Base-by-base conservation (phyloP, 495 filamentous ascomycete genomes). In the Neurospora africana region DNA sequence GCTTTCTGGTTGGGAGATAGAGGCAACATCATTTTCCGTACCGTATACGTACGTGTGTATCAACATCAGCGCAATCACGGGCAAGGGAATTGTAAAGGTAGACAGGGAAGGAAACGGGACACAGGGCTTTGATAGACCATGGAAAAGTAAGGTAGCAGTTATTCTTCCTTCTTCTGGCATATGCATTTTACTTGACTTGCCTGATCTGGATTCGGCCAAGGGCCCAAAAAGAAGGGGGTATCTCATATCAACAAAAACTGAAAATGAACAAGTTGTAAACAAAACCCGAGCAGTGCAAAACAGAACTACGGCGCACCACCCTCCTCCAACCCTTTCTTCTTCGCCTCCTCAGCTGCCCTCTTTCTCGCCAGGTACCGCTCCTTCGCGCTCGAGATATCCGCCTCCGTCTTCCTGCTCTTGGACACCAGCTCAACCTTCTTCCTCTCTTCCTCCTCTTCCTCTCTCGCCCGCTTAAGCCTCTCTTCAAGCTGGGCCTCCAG, bases 311-410 rank as follows among this genome's bases (percentile, higher is more conserved):
- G 53, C 53, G 27, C 27, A 65, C 6, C 27, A 33, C 30, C 38
- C 70, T 79, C 79, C 6, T 70, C 76, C 10, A 70, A 10, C 10
- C 77, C 86, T 61, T 85, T 85, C 76, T 84, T 88, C 80, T 87
- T 87, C 3, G 85, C 89, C 75, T 90, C 88, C 74, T 91, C 92
- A n/a, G 90, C 88, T 74, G 92, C 92, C 74, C 83, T 87, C 84
- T 97, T 97, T 79, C 94, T 84, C 70, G 92, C 91, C 74, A 98
- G 80, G 80, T 94, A 98, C 73, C 94, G 85, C 84, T 97, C 94
- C 79, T 89, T 91, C 8, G 94, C 94, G 78, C 92, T 92, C 78
- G 86, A 91, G 37, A 98, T 91, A 75, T 99, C 95, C 27, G 84
- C 83, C 72, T 91, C 88, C 7, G 94, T 92, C 84, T 90, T 90